Evolutionary conservation across 805 yeast species (phyloP), one percentile per base, ranked within the genome.

Genomic region (Ogataea saltuana): DNA sequence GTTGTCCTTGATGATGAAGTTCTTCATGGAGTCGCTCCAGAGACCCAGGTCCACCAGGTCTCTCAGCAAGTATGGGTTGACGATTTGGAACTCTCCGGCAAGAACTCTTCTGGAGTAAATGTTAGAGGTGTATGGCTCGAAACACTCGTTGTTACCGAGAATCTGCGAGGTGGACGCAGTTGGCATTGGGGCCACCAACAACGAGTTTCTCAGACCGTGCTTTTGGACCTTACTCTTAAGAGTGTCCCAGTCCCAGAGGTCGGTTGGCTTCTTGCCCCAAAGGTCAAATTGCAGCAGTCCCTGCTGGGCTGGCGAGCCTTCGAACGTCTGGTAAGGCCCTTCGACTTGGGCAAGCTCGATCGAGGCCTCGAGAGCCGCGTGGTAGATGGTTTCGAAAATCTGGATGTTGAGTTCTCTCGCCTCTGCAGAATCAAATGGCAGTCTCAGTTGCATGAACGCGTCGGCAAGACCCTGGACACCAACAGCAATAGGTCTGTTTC

Each of bases 391-490:
- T 64, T 78, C 83, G 55, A 78, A 78, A 48, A 78, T 77, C 63
- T 76, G 81, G 49, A 74, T 75, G 58, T 78, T 78, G 56, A 78
- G 70, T 53, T 73, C 74, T 53, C 71, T 69, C 16, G 83, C 82
- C 54, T 74, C 79, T 53, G 67, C 73, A 23, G 81, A 75, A 59
- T 77, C 83, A 55, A 78, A 78, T 32, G 82, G 80, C 50, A 76
- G 56, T 61, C 83, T 69, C 58, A 77, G 66, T 45, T 68, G 68
- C 77, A 76, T 74, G 56, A 78, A 78, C 4, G 79, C 64, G 56
- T 78, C 83, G 25, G 83, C 82, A 39, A 78, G 69, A 54, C 83
- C 83, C 63, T 78, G 83, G 39, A 78, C 83, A 63, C 83, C 83
- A 45, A 78, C 67, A 30, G 83, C 83, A 61, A 78, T 75, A 21